phyloP scores from a whole-genome alignment of 2,329 filamentous ascomycete genomes.

The Cladosporium halotolerans region DNA sequence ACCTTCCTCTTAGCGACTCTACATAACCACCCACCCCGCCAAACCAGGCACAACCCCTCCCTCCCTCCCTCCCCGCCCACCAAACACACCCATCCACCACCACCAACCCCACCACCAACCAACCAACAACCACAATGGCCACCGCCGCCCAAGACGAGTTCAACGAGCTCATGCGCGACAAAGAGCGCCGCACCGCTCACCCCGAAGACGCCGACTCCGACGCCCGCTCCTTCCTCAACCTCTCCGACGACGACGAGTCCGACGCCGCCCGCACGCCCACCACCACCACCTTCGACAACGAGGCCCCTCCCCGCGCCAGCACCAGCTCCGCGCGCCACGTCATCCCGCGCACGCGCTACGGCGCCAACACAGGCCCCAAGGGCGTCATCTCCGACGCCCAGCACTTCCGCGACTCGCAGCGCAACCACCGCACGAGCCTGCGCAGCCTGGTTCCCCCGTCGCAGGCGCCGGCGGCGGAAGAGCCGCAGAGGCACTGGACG shows the following conservation, averaged over 20 bases:
- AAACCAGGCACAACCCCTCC: not conserved
- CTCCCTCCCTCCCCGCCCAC: not conserved
- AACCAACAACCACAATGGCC: conserved; percentile 11
- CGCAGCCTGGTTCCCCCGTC: conserved; percentile 13
- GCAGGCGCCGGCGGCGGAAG: not conserved
- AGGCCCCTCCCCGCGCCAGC: conserved; percentile 25
- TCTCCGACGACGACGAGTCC: conserved; percentile 38
- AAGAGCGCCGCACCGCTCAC: conserved; percentile 37
- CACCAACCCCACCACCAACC: conserved; percentile 2
- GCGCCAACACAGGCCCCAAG: conserved; percentile 73
- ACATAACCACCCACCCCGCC: no score
- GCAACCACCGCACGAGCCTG: conserved; percentile 25
- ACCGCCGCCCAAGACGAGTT: conserved; percentile 45
- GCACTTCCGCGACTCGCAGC: conserved; percentile 51
- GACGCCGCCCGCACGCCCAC: conserved; percentile 44
- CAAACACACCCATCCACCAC: not conserved
- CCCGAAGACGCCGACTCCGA: conserved; percentile 47
- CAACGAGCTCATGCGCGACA: conserved; percentile 45
- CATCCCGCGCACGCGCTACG: conserved; percentile 57
- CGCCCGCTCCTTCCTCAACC: conserved; percentile 26
- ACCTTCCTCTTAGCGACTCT: no score
- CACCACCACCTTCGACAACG: conserved; percentile 48
- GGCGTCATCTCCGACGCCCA: conserved; percentile 80
- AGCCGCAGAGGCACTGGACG: conserved; percentile 3
- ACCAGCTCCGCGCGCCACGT: conserved; percentile 39